phyloP scores from a whole-genome alignment of 176 grass and related monocot genomes.

The Aegilops bicornis region DNA sequence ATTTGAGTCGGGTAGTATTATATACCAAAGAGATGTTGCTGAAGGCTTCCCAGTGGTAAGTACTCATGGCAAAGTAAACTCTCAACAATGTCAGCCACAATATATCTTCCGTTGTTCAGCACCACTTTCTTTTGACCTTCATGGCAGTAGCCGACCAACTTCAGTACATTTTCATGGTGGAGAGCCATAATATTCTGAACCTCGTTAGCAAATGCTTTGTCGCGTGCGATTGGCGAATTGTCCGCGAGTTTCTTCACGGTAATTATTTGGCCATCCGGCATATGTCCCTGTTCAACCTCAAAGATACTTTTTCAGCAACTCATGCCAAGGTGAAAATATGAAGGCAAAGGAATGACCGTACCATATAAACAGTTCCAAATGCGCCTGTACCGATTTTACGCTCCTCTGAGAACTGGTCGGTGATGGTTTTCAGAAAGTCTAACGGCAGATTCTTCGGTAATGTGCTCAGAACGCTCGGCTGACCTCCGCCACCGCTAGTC shows the following conservation, averaged over 20 bases:
- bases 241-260: slow-evolving; percentile 27
- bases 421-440: slow-evolving; percentile 21
- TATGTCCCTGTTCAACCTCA: neutral
- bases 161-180: slow-evolving; percentile 21
- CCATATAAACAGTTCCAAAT: slow-evolving; percentile 34
- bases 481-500: neutral
- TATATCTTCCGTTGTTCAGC: slow-evolving; percentile 29
- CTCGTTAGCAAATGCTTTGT: slow-evolving; percentile 20
- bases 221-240: neutral
- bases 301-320: neutral
- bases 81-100: slow-evolving; percentile 26
- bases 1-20: neutral
- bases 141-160: slow-evolving; percentile 22
- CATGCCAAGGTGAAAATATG: too few species aligned
- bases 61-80: slow-evolving; percentile 33
- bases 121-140: slow-evolving; percentile 42
- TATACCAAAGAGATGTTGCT: slow-evolving; percentile 36
- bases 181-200: slow-evolving; percentile 27
- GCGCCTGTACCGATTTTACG: slow-evolving; percentile 12
- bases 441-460: slow-evolving; percentile 6
- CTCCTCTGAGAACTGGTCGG: neutral
- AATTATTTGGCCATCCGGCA: slow-evolving; percentile 7
- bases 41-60: slow-evolving; percentile 22
- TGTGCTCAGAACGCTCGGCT: slow-evolving; percentile 16
- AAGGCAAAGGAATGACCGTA: neutral